Conservation (phyloP, 345 rosid species). For the Populus tremula region DNA sequence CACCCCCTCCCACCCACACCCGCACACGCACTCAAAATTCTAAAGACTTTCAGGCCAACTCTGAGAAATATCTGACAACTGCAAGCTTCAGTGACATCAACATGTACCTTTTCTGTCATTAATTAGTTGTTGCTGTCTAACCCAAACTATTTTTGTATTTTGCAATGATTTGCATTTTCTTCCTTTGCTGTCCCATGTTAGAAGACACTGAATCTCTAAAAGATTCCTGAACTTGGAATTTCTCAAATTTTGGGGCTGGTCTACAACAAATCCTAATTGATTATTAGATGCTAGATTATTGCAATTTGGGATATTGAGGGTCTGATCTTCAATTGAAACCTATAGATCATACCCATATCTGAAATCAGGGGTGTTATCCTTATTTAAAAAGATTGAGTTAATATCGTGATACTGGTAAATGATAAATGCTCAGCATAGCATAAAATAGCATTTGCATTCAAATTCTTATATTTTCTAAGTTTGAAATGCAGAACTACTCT, state of each 20-base stretch:
- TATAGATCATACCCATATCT: neutral
- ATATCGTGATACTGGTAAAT: neutral
- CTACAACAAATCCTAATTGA: neutral
- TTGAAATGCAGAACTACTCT: slow-evolving; percentile 60
- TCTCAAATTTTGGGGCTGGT: neutral
- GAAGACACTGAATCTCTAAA: neutral
- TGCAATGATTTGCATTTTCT: neutral
- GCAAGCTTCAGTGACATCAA: neutral
- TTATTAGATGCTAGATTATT: neutral
- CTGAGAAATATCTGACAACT: neutral
- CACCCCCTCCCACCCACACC: no score
- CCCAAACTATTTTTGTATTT: neutral
- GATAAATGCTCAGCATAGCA: neutral
- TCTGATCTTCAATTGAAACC: no score
- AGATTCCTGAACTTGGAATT: neutral
- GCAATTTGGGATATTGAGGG: no score
- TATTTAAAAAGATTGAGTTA: neutral
- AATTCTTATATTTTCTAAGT: neutral
- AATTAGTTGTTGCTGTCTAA: neutral
- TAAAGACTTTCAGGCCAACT: no score
- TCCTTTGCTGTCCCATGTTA: neutral
- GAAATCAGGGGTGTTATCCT: neutral
- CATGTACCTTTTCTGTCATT: neutral
- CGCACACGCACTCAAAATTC: no score
- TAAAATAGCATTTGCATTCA: neutral